Conservation (phyloP, 2,329 filamentous ascomycete species). For the Ophiostoma ips region DNA sequence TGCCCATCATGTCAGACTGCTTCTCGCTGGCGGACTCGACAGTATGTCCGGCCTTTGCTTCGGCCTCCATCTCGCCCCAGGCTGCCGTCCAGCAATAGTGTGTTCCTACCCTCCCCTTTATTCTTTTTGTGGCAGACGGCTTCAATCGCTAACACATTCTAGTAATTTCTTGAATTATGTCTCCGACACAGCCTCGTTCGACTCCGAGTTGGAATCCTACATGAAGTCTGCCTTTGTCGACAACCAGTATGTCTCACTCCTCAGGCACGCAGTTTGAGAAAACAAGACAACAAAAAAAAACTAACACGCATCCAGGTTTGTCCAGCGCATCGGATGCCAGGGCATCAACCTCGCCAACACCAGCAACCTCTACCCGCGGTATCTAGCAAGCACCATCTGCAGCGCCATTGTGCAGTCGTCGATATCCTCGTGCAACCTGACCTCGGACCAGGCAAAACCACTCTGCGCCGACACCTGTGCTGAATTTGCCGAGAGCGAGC, state of each 20-base stretch:
- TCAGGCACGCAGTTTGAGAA: too few species aligned
- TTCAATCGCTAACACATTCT: conserved; percentile 5
- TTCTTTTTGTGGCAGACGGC: too few species aligned
- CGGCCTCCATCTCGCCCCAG: conserved; percentile 51
- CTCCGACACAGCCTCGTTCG: conserved; percentile 62
- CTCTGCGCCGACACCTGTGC: conserved; percentile 81
- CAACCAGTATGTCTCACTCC: conserved; percentile 47
- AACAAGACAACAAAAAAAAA: too few species aligned
- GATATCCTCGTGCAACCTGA: conserved; percentile 51
- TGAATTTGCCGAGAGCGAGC: conserved; percentile 76
- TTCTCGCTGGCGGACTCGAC: conserved; percentile 59
- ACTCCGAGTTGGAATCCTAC: conserved; percentile 58
- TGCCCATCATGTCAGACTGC: conserved; percentile 27
- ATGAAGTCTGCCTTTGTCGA: conserved; percentile 62
- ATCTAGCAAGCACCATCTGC: conserved; percentile 83
- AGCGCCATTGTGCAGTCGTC: conserved; percentile 92
- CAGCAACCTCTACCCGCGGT: conserved; percentile 76
- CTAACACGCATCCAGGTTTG: conserved; percentile 46
- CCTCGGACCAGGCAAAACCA: conserved; percentile 50
- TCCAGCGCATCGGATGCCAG: conserved; percentile 65
- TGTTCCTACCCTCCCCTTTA: background rate
- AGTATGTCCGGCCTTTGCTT: conserved; percentile 57
- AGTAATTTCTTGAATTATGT: conserved; percentile 82
- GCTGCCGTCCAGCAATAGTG: conserved; percentile 18
- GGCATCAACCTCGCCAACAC: conserved; percentile 66